Evolutionary conservation across 176 grass and related monocot genomes (phyloP), one percentile per base, ranked within the genome.

Genomic region (Aegilops tauschii): DNA sequence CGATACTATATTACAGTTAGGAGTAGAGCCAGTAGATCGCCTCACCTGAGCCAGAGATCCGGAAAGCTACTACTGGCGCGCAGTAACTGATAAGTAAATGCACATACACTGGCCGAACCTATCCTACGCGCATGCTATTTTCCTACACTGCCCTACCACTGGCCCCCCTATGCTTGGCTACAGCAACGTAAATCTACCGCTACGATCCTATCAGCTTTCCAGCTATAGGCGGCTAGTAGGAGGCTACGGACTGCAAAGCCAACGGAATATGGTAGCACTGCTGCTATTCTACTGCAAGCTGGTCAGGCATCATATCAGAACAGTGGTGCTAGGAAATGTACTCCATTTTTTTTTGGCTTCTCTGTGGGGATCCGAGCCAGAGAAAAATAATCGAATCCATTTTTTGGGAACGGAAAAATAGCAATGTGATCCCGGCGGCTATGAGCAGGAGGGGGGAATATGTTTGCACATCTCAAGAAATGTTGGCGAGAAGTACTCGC

Each of bases 201-300:
- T 30, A 47, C 17, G 44, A 76, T 18, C 42, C 72, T 44, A 75
- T 75, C 42, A 52, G 44, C 25, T 25, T 25, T 23, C n/a, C 61
- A 63, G 61, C 59, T 11, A 25, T 27, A 45, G 11, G 4, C 5
- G 12, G 70, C 39, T 17, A 49, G 40, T 29, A 13, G 40, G 65
- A 14, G 42, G 3, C 73, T 76, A 52, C 27, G 27, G 70, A 20
- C 73, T 52, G 30, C 73, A 76, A 78, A 34, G 82, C 73, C 58
- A 73, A 34, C 67, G 73, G 82, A 85, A 89, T 67, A 89, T 74
- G 44, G 67, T 85, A 82, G 64, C 47, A 81, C 29, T 67, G 69
- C 18, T 66, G 61, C 23, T 66, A 31, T 44, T 85, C 73, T 52
- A 31, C 73, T 76, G 44, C 73, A 52, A 31, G 27, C 14, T 52